phyloP scores from a whole-genome alignment of 1,284 basidiomycete genomes.

The Sphagnurus paluster region DNA sequence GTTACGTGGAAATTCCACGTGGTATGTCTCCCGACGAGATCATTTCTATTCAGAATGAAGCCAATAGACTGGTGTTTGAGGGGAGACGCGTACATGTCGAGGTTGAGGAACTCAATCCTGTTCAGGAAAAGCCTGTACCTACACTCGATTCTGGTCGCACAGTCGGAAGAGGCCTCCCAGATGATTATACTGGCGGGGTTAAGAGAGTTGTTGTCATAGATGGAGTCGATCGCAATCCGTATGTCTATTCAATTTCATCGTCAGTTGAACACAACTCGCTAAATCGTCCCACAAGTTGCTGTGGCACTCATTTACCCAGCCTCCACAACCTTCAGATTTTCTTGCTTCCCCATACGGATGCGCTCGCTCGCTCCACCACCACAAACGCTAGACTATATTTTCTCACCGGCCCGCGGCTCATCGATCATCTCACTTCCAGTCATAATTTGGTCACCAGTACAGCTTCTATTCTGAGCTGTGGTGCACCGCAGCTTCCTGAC shows the following conservation, averaged over 20 bases:
- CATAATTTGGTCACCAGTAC: constrained; percentile 57
- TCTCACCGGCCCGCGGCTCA: constrained; percentile 75
- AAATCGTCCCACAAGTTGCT: constrained; percentile 64
- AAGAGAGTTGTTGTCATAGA: constrained; percentile 82
- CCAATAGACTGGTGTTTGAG: constrained; percentile 67
- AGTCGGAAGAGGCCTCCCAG: constrained; percentile 59
- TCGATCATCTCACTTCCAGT: constrained; percentile 56
- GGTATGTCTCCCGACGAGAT: constrained; percentile 69
- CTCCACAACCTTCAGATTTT: constrained; percentile 74
- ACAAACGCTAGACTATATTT: constrained; percentile 78
- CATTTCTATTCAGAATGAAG: constrained; percentile 58
- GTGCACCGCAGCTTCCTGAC: constrained; percentile 60
- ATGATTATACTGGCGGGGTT: constrained; percentile 77
- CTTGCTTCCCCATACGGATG: constrained; percentile 64
- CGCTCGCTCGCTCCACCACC: constrained; percentile 55
- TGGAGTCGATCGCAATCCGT: constrained; percentile 79
- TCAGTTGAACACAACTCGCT: constrained; percentile 4
- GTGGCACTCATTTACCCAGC: constrained; percentile 81
- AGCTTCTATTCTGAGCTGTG: constrained; percentile 65
- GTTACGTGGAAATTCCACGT: constrained; percentile 79
- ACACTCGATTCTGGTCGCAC: constrained; percentile 44
- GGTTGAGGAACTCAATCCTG: constrained; percentile 62
- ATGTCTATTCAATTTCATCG: constrained; percentile 26
- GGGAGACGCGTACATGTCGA: constrained; percentile 65
- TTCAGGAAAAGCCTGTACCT: constrained; percentile 33